phyloP scores from a whole-genome alignment of 768 basidiomycete species.

The Hirschioporus abietinus region DNA sequence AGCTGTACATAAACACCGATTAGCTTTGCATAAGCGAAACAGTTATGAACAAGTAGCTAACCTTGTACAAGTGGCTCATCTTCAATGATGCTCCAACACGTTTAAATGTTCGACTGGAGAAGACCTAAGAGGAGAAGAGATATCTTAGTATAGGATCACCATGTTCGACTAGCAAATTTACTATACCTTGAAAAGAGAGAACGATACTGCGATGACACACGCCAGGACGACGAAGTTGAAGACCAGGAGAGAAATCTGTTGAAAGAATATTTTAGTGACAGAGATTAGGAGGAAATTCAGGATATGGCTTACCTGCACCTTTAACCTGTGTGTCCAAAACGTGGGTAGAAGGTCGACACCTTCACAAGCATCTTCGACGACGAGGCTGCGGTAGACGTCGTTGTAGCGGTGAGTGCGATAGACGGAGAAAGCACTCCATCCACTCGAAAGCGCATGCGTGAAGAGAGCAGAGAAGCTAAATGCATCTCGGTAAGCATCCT shows the following conservation, averaged over 20 bases:
- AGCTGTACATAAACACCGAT: constrained; percentile 25
- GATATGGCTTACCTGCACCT: background rate
- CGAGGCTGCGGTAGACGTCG: constrained; percentile 27
- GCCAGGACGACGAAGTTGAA: constrained; percentile 34
- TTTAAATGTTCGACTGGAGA: constrained; percentile 39
- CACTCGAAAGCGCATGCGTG: constrained; percentile 41
- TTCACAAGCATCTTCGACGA: constrained; percentile 34
- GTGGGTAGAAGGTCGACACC: constrained; percentile 34
- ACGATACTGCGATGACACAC: constrained; percentile 22
- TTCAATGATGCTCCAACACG: constrained; percentile 42
- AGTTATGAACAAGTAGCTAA: background rate
- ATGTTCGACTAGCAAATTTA: constrained; percentile 39
- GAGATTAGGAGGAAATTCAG: background rate
- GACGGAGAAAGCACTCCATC: constrained; percentile 43
- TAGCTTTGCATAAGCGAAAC: background rate
- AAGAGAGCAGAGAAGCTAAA: constrained; percentile 40
- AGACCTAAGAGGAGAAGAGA: constrained; percentile 40
- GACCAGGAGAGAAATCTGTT: constrained; percentile 39
- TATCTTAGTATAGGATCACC: constrained; percentile 40
- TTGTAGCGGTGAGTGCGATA: constrained; percentile 26
- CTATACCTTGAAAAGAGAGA: constrained; percentile 38
- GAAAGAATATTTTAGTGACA: constrained; percentile 8
- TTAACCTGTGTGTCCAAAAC: constrained; percentile 37
- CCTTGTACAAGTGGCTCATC: constrained; percentile 40
- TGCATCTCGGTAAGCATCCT: background rate